A percentile compares a stretch with the other conserved stretches of the same genome.
These are phyloP conservation scores for Phyllosticta citriasiana DNA, from an alignment of 2,329 filamentous ascomycete genomes.

Conservation along the genomic window DNA sequence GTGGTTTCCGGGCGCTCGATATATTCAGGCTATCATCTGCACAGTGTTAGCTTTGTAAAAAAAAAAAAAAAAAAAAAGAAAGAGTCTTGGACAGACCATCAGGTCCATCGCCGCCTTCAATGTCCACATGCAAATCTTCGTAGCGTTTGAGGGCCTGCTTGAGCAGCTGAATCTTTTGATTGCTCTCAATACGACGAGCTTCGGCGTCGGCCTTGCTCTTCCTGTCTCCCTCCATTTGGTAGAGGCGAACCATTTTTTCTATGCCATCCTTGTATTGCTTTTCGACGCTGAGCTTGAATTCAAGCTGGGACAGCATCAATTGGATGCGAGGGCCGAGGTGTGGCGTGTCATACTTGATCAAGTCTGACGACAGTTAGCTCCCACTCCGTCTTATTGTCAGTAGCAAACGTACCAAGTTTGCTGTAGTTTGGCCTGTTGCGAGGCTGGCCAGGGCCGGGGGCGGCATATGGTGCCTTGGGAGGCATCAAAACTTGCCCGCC, in stretches of 20 bases:
- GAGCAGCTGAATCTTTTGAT: conserved; percentile 91
- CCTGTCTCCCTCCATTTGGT: conserved; percentile 92
- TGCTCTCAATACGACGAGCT: conserved; percentile 82
- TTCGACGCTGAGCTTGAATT: conserved; percentile 97
- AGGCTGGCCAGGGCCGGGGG: conserved; percentile 57
- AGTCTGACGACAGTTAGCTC: conserved; percentile 47
- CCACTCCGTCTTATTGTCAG: background rate
- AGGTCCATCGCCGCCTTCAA: conserved; percentile 59
- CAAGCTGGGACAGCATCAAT: conserved; percentile 95
- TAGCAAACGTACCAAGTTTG: conserved; percentile 65
- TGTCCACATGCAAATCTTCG: conserved; percentile 91
- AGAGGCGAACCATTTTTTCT: conserved; percentile 97
- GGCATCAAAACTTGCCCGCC: conserved; percentile 68
- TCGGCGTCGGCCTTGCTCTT: conserved; percentile 93
- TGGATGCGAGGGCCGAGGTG: conserved; percentile 95
- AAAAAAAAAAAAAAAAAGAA: background rate
- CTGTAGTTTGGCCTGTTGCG: conserved; percentile 78
- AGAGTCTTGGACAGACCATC: conserved; percentile 54
- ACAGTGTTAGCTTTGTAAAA: conserved; percentile 20
- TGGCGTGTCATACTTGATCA: conserved; percentile 97
- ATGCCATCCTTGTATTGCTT: conserved; percentile 98
- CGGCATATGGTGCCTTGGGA: conserved; percentile 66
- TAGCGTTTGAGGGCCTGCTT: conserved; percentile 96
- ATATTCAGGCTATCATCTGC: conserved; percentile 93
- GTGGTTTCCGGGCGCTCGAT: conserved; percentile 89